phyloP scores from a whole-genome alignment of 257 asterid species.

The Nicotiana noctiflora region DNA sequence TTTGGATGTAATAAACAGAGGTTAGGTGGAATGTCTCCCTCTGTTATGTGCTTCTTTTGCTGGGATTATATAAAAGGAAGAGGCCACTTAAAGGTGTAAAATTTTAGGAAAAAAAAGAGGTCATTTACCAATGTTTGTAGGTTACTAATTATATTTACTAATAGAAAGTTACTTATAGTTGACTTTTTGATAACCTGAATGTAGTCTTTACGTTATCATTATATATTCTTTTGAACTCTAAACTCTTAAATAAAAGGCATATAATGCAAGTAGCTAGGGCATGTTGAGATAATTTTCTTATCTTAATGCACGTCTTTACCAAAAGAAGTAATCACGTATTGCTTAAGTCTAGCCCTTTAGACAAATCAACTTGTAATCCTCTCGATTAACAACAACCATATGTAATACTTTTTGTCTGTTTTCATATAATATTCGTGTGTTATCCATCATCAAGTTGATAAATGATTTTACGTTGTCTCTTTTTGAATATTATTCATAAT shows the following conservation, averaged over 20 bases:
- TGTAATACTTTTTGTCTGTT: not conserved
- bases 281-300: not conserved
- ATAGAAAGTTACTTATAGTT: not conserved
- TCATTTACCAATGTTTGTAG: not conserved
- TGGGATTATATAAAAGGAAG: too few species aligned
- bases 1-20: too few species aligned
- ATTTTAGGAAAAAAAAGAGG: too few species aligned
- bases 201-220: not conserved
- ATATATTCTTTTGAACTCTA: not conserved
- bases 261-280: not conserved
- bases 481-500: not conserved
- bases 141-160: not conserved
- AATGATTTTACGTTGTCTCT: not conserved
- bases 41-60: too few species aligned
- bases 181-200: not conserved
- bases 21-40: too few species aligned
- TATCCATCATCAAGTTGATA: not conserved
- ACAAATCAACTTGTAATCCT: not conserved
- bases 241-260: not conserved
- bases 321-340: conserved; percentile 20
- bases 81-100: too few species aligned
- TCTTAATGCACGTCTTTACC: not conserved
- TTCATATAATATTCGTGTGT: not conserved
- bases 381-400: not conserved
- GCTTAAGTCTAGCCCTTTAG: conserved; percentile 22